Conservation (phyloP, 1,139 yeast genomes). For the Ogataea hybrid region DNA sequence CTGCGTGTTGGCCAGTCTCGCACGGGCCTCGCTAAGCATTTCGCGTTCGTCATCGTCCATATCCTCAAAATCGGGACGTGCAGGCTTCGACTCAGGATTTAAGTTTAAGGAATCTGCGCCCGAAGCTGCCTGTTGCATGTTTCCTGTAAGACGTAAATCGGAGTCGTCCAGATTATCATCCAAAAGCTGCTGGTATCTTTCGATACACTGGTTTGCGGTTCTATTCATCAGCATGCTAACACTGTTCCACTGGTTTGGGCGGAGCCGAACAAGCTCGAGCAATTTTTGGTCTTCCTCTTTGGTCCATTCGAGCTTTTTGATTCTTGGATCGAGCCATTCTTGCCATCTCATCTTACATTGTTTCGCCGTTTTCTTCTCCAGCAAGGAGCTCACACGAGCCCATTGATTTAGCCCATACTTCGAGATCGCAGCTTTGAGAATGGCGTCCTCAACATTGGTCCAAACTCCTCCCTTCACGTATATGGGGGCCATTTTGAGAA, state of each 20-base stretch:
- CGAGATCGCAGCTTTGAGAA: slow-evolving; percentile 84
- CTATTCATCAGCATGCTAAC: slow-evolving; percentile 79
- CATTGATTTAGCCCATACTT: slow-evolving; percentile 94
- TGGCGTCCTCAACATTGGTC: slow-evolving; percentile 91
- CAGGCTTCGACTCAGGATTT: slow-evolving; percentile 78
- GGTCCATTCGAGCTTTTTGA: slow-evolving; percentile 67
- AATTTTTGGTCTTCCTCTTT: slow-evolving; percentile 75
- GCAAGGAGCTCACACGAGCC: slow-evolving; percentile 86
- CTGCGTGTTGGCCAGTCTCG: slow-evolving; percentile 86
- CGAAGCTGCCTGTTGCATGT: slow-evolving; percentile 39
- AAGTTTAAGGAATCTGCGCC: slow-evolving; percentile 64
- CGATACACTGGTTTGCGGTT: slow-evolving; percentile 87
- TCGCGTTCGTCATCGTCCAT: slow-evolving; percentile 88
- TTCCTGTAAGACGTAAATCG: slow-evolving; percentile 30
- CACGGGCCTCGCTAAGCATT: slow-evolving; percentile 91
- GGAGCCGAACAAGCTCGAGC: slow-evolving; percentile 58
- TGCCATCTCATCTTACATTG: slow-evolving; percentile 95
- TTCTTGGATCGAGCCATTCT: slow-evolving; percentile 79
- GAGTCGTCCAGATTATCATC: slow-evolving; percentile 44
- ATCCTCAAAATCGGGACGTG: slow-evolving; percentile 75
- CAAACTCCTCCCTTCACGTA: slow-evolving; percentile 88
- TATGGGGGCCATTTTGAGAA: slow-evolving; percentile 48
- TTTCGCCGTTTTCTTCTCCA: slow-evolving; percentile 82
- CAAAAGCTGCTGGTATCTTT: slow-evolving; percentile 75
- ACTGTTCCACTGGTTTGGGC: slow-evolving; percentile 95